These are phyloP conservation scores for Phytophthora sojae DNA, from an alignment of 352 stramenopile species.

Conservation along the genomic window DNA sequence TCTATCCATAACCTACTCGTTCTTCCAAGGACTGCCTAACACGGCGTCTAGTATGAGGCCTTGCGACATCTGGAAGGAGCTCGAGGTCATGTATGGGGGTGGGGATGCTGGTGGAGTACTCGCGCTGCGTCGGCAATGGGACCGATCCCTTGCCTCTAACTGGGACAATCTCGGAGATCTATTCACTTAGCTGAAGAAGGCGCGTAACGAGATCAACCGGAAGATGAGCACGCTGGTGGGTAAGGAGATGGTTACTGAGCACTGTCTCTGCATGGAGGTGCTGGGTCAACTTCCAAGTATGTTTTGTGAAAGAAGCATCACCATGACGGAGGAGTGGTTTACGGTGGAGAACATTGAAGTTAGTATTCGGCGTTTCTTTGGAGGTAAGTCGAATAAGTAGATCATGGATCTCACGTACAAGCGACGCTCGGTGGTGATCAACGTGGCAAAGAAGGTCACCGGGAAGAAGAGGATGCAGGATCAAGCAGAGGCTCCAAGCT, in stretches of 20 bases:
- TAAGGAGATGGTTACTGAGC: slow-evolving; percentile 15
- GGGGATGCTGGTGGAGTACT: not conserved
- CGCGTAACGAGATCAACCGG: slow-evolving; percentile 21
- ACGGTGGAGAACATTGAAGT: slow-evolving; percentile 11
- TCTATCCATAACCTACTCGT: not conserved
- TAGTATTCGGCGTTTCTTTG: slow-evolving; percentile 1
- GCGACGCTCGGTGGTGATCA: not conserved
- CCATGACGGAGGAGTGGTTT: slow-evolving; percentile 10
- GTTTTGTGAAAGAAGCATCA: slow-evolving; percentile 17
- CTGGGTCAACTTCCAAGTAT: slow-evolving; percentile 13
- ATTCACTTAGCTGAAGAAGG: slow-evolving; percentile 20
- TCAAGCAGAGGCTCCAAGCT: not conserved
- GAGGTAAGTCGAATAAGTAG: slow-evolving; percentile 8
- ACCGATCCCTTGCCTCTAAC: not conserved
- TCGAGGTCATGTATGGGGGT: not conserved
- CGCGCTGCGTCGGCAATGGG: slow-evolving; percentile 2
- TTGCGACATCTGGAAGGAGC: not conserved
- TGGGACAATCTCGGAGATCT: slow-evolving; percentile 5
- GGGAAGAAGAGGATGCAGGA: not conserved
- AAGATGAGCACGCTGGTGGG: slow-evolving; percentile 2
- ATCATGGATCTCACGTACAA: slow-evolving; percentile 4
- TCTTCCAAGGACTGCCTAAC: not conserved
- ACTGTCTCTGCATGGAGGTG: slow-evolving; percentile 20
- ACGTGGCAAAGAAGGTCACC: not conserved
- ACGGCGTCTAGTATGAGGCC: not conserved